Evolutionary conservation across 2,329 filamentous ascomycete genomes (phyloP).

Genomic region (Alternaria consortialis): DNA sequence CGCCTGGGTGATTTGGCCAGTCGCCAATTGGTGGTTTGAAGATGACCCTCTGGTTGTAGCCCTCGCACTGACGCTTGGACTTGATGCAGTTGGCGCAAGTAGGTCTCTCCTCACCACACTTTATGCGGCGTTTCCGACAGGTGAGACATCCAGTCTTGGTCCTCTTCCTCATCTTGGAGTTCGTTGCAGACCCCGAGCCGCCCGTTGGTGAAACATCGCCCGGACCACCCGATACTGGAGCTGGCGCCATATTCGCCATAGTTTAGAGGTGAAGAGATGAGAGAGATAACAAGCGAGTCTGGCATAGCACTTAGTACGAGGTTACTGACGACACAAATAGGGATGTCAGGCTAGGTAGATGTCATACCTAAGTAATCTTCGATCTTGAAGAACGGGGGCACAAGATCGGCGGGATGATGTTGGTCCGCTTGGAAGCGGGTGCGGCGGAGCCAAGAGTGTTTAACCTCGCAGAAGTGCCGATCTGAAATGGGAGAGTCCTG

Average conservation of each 20-base stretch:
- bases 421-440: conserved; percentile 30
- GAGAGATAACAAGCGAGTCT: conserved; percentile 6
- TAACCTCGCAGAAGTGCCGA: conserved; percentile 40
- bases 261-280: conserved; percentile 1
- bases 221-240: conserved; percentile 30
- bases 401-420: conserved; percentile 31
- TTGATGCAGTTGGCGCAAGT: conserved; percentile 86
- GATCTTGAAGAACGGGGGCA: conserved; percentile 12
- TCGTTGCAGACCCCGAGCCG: conserved; percentile 27
- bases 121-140: conserved; percentile 93
- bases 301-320: conserved; percentile 10
- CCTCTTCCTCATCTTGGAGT: conserved; percentile 57
- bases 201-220: conserved; percentile 43
- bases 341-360: not conserved
- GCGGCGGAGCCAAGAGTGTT: conserved; percentile 39
- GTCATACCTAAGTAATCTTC: conserved; percentile 13
- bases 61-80: conserved; percentile 83
- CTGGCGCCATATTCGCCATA: conserved; percentile 37
- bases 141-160: conserved; percentile 95
- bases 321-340: not conserved
- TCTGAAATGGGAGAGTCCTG: conserved; percentile 32
- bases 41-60: conserved; percentile 81
- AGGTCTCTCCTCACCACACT: conserved; percentile 90
- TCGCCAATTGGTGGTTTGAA: conserved; percentile 77
- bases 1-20: conserved; percentile 52